phyloP scores from a whole-genome alignment of 192 early-diverging fungal species.

The Phycomyces nitens region DNA sequence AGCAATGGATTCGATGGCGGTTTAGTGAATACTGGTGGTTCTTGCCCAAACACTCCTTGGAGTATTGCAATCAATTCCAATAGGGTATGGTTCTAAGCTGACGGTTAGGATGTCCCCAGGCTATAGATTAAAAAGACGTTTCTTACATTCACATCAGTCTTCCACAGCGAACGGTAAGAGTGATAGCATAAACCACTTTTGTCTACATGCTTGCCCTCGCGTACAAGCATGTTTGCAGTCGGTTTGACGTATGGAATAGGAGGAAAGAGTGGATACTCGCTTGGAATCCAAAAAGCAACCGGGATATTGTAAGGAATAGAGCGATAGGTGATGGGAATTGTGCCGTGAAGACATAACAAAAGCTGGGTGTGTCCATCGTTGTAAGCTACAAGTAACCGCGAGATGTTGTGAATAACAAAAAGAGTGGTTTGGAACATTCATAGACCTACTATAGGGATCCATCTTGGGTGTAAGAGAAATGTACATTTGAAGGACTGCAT shows the following conservation, averaged over 20 bases:
- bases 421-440: too few species aligned
- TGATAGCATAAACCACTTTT: slow-evolving; percentile 77
- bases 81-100: slow-evolving; percentile 40
- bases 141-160: slow-evolving; percentile 34
- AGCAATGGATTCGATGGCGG: slow-evolving; percentile 26
- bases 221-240: slow-evolving; percentile 83
- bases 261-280: slow-evolving; percentile 71
- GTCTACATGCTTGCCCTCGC: slow-evolving; percentile 81
- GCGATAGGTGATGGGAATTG: slow-evolving; percentile 81
- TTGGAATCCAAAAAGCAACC: slow-evolving; percentile 84
- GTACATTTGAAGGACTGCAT: slow-evolving; percentile 54
- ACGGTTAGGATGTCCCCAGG: too few species aligned
- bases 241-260: slow-evolving; percentile 87
- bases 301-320: slow-evolving; percentile 88
- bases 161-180: slow-evolving; percentile 80
- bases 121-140: too few species aligned
- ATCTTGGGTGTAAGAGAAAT: slow-evolving; percentile 60
- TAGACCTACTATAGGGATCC: slow-evolving; percentile 63
- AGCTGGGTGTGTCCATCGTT: slow-evolving; percentile 58
- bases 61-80: slow-evolving; percentile 58
- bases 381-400: slow-evolving; percentile 41
- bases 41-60: slow-evolving; percentile 66
- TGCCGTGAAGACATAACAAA: slow-evolving; percentile 83
- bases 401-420: too few species aligned
- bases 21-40: slow-evolving; percentile 76